phyloP scores from a whole-genome alignment of 176 grass and related monocot genomes.

The Cymbopogon citratus region DNA sequence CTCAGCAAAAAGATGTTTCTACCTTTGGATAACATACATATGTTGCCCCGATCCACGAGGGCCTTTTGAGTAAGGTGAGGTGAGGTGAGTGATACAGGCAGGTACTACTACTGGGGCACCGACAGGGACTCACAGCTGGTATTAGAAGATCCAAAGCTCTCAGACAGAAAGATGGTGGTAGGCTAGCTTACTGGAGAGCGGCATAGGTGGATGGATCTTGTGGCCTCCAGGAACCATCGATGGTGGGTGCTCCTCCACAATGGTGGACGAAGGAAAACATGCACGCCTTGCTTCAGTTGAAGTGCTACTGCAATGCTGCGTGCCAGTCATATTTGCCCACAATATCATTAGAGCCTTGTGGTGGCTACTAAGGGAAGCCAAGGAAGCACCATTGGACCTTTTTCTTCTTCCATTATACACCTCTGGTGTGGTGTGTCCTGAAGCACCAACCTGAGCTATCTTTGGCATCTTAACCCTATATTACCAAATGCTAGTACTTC shows the following conservation, averaged over 20 bases:
- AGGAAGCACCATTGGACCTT: slow-evolving; percentile 7
- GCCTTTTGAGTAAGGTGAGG: slow-evolving; percentile 15
- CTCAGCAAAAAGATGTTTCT: slow-evolving; percentile 16
- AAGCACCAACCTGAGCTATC: background rate
- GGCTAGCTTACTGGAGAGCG: background rate
- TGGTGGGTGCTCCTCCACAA: background rate
- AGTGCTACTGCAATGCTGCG: background rate
- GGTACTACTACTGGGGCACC: background rate
- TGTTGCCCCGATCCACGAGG: slow-evolving; percentile 16
- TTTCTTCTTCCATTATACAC: background rate
- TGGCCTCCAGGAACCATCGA: background rate
- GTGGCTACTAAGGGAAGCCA: background rate
- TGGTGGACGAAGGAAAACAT: background rate
- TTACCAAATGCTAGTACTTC: slow-evolving; percentile 2
- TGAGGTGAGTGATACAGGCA: background rate
- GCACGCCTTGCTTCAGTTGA: background rate
- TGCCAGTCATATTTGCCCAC: background rate
- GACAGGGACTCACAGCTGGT: background rate
- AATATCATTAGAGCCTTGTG: slow-evolving; percentile 23
- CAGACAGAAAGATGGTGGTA: background rate
- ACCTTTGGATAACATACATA: background rate
- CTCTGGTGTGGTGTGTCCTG: background rate
- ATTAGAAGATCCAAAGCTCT: background rate
- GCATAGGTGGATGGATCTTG: background rate
- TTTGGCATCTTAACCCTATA: slow-evolving; percentile 4